Conservation (phyloP, 2,329 filamentous ascomycete species). For the Clonostachys solani region DNA sequence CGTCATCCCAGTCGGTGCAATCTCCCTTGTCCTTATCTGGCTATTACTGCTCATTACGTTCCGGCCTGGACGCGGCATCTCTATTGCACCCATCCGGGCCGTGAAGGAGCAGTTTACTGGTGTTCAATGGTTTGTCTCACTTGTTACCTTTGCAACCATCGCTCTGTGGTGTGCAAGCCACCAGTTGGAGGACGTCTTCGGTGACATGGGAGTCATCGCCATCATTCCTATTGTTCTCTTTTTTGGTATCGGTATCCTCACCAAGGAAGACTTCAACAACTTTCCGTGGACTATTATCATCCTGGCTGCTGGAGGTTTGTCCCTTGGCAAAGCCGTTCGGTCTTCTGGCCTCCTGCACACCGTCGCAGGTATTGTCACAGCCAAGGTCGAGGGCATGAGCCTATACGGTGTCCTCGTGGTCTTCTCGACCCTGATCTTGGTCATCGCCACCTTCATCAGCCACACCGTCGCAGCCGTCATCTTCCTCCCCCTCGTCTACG, state of each 20-base stretch:
- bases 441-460: slow-evolving; percentile 96
- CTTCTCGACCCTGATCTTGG: slow-evolving; percentile 78
- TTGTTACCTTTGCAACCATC: slow-evolving; percentile 82
- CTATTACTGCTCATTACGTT: slow-evolving; percentile 79
- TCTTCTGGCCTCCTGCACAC: slow-evolving; percentile 89
- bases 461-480: slow-evolving; percentile 96
- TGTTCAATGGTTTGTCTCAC: slow-evolving; percentile 87
- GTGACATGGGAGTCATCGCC: slow-evolving; percentile 97
- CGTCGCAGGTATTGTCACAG: slow-evolving; percentile 74
- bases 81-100: slow-evolving; percentile 85
- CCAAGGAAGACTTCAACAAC: slow-evolving; percentile 99
- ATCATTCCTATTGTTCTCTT: slow-evolving; percentile 95
- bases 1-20: slow-evolving; percentile 84
- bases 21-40: slow-evolving; percentile 89
- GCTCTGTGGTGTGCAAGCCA: slow-evolving; percentile 89
- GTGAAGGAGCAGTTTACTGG: slow-evolving; percentile 86
- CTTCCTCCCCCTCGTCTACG: slow-evolving; percentile 82
- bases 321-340: slow-evolving; percentile 89
- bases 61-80: slow-evolving; percentile 77
- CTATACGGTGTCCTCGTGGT: slow-evolving; percentile 84
- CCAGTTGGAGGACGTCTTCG: slow-evolving; percentile 81
- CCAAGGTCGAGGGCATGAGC: slow-evolving; percentile 69
- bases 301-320: slow-evolving; percentile 86
- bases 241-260: slow-evolving; percentile 93
- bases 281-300: slow-evolving; percentile 99